A percentile compares a stretch with the other conserved stretches of the same genome.
Conservation (phyloP, 2,329 filamentous ascomycete species). For the Trichoderma sp. region DNA sequence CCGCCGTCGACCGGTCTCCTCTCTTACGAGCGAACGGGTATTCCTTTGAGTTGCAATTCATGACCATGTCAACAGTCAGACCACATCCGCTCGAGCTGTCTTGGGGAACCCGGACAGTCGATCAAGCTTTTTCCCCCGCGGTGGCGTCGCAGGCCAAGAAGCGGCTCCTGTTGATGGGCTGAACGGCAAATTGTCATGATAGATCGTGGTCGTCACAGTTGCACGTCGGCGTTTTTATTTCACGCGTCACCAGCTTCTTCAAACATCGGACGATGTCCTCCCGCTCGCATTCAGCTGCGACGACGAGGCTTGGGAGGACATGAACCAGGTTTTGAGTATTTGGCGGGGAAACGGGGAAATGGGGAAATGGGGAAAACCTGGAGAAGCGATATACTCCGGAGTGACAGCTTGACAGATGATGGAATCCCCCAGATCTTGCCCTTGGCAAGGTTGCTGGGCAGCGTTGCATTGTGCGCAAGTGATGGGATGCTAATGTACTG, state of each 20-base stretch:
- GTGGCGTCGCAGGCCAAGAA: constrained; percentile 13
- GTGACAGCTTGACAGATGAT: constrained; percentile 23
- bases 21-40: constrained; percentile 17
- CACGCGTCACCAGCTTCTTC: not conserved
- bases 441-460: not conserved
- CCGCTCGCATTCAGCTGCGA: not conserved
- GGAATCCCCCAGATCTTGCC: constrained; percentile 13
- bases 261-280: constrained; percentile 8
- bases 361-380: constrained; percentile 25
- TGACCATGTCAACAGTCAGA: not conserved
- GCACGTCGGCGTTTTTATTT: constrained; percentile 21
- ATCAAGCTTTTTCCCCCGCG: constrained; percentile 16
- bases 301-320: constrained; percentile 3
- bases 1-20: constrained; percentile 12
- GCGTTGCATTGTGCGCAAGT: constrained; percentile 1
- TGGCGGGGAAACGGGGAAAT: constrained; percentile 27
- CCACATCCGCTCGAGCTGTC: not conserved
- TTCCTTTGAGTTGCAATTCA: not conserved
- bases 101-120: constrained; percentile 8
- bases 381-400: constrained; percentile 25
- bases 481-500: not conserved
- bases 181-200: constrained; percentile 21
- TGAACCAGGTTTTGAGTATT: constrained; percentile 15
- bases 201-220: constrained; percentile 5
- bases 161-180: constrained; percentile 8